Conservation (phyloP, 192 early-diverging fungal genomes). For the Coemansia sp. region DNA sequence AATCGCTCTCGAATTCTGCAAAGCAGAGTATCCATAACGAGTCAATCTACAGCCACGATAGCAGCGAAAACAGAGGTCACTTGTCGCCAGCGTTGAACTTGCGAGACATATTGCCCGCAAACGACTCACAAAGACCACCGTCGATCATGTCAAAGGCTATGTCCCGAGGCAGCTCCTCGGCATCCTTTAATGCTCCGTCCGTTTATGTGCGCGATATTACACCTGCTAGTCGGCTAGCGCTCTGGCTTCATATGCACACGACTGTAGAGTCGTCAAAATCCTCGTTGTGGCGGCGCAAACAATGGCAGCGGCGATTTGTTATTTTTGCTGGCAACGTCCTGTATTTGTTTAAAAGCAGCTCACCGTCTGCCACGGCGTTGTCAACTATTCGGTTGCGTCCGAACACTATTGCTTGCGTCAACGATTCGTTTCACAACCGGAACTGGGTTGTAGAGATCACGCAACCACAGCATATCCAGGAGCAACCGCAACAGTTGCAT, state of each 20-base stretch:
- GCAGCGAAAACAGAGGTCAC: slow-evolving; percentile 13
- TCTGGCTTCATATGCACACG: slow-evolving; percentile 47
- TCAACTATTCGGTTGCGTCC: slow-evolving; percentile 26
- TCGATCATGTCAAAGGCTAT: slow-evolving; percentile 21
- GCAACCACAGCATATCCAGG: slow-evolving; percentile 10
- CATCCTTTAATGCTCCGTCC: slow-evolving; percentile 6
- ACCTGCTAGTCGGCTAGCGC: slow-evolving; percentile 44
- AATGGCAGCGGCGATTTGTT: slow-evolving; percentile 52
- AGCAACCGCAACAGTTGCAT: neutral
- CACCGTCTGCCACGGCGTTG: slow-evolving; percentile 37
- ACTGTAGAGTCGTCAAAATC: slow-evolving; percentile 16
- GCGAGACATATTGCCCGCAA: neutral
- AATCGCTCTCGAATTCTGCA: slow-evolving; percentile 18
- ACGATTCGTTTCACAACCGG: slow-evolving; percentile 49
- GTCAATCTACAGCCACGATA: slow-evolving; percentile 30
- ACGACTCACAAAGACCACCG: slow-evolving; percentile 13
- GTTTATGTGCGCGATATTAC: slow-evolving; percentile 50
- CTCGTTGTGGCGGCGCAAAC: slow-evolving; percentile 47
- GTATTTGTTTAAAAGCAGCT: slow-evolving; percentile 52
- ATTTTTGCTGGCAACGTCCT: slow-evolving; percentile 50
- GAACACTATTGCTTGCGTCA: slow-evolving; percentile 45
- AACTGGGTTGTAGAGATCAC: slow-evolving; percentile 53
- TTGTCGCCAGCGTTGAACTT: slow-evolving; percentile 4
- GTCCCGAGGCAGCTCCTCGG: slow-evolving; percentile 18
- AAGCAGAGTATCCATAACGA: slow-evolving; percentile 35